phyloP scores from a whole-genome alignment of 2,329 filamentous ascomycete genomes.

The Dryadomyces quercivorus region DNA sequence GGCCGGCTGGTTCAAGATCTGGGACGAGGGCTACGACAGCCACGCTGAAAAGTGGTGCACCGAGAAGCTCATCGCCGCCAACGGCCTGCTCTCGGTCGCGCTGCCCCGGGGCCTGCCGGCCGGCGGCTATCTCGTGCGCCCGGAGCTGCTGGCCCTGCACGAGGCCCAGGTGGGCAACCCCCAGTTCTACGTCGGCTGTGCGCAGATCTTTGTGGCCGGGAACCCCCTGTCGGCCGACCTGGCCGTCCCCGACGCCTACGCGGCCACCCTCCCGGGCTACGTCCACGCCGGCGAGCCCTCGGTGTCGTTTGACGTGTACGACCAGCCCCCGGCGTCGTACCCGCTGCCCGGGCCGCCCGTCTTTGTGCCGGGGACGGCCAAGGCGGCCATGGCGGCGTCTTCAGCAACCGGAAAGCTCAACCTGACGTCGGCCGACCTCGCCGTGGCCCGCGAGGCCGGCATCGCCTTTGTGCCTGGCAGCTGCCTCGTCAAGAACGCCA shows the following conservation, averaged over 20 bases:
- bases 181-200: slow-evolving; percentile 65
- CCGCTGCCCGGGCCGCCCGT: slow-evolving; percentile 44
- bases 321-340: slow-evolving; percentile 45
- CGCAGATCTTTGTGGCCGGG: slow-evolving; percentile 48
- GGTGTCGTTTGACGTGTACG: slow-evolving; percentile 48
- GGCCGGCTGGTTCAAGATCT: slow-evolving; percentile 68
- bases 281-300: slow-evolving; percentile 40
- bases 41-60: slow-evolving; percentile 52
- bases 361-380: slow-evolving; percentile 16
- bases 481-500: slow-evolving; percentile 54
- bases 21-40: slow-evolving; percentile 52
- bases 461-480: slow-evolving; percentile 31
- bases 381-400: slow-evolving; percentile 2
- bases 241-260: slow-evolving; percentile 32
- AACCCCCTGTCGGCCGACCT: slow-evolving; percentile 25
- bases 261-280: slow-evolving; percentile 56
- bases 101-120: slow-evolving; percentile 48
- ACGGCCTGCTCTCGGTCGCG: slow-evolving; percentile 49
- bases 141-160: slow-evolving; percentile 59
- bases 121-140: slow-evolving; percentile 60
- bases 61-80: slow-evolving; percentile 51
- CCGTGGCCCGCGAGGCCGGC: slow-evolving; percentile 24
- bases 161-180: slow-evolving; percentile 44
- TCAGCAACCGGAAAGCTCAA: not conserved
- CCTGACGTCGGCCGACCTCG: not conserved